Base-by-base conservation (phyloP, 305 asterid species). In the Fraxinus floribunda region DNA sequence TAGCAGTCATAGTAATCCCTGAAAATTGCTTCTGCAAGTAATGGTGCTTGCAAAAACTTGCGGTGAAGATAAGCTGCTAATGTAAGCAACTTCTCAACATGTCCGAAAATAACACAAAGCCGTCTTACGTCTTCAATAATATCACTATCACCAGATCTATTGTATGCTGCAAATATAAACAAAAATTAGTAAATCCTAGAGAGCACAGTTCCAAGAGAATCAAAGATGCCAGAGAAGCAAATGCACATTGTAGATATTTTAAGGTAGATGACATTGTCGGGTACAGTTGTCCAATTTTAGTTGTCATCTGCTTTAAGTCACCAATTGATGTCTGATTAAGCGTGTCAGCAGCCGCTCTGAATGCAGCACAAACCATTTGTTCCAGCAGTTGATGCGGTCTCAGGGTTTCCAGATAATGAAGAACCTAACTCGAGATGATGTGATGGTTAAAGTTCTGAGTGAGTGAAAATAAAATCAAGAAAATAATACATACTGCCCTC, bases 331-430 rank as follows among this genome's bases (percentile, higher is more conserved):
- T 90, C 86, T 77, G 93, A 84, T 89, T 86, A 83, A 97, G 90
- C 32, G 97, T 93, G 87, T 92, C 97, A 0, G 96, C 95, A 38
- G 98, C 92, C 52, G 98, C 98, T 83, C 92, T 89, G 86, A 93
- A 93, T 87, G 98, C 94, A 80, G 98, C 86, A 85, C 95, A 92
- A 66, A 97, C 89, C 97, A 97, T 92, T 88, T 97, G 94, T 81
- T 86, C 98, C 89, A 97, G 93, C 86, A 97, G 85, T 71, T 90
- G 92, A 80, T 84, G 88, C 11, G 98, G 99, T 75, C 35, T 90
- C 82, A 94, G 78, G 3, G 99, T 97, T 88, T 97, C 99, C 94
- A 97, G 87, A 92, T 93, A 94, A 88, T 97, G 99, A 82, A 97
- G 97, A 86, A 86, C 95, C 98, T 97, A 78, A 83, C 7, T 74